These are phyloP conservation scores for Lactarius quietus DNA, from an alignment of 768 basidiomycete species.

Conservation along the genomic window DNA sequence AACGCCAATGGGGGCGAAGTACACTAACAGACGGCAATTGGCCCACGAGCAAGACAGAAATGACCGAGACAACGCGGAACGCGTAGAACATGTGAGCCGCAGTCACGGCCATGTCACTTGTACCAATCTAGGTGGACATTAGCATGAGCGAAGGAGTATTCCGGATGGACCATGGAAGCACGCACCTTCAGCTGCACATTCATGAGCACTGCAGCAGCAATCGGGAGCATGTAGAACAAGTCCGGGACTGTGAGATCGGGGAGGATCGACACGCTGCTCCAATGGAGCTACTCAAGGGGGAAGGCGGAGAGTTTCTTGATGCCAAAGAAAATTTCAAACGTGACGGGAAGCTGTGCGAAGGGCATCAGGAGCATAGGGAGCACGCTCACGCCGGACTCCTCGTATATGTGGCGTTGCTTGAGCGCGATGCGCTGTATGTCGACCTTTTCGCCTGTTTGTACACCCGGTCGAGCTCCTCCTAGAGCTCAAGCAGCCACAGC, in stretches of 20 bases:
- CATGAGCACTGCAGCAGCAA: slow-evolving; percentile 52
- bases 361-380: slow-evolving; percentile 50
- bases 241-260: slow-evolving; percentile 77
- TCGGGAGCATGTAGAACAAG: slow-evolving; percentile 71
- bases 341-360: slow-evolving; percentile 69
- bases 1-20: not conserved
- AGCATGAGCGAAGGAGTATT: not conserved
- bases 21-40: slow-evolving; percentile 63
- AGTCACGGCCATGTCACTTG: slow-evolving; percentile 41
- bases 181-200: slow-evolving; percentile 69
- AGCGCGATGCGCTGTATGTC: slow-evolving; percentile 42
- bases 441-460: slow-evolving; percentile 37
- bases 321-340: slow-evolving; percentile 81
- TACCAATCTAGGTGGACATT: slow-evolving; percentile 44
- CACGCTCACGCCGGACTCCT: slow-evolving; percentile 63
- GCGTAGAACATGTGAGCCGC: slow-evolving; percentile 25
- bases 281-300: slow-evolving; percentile 69
- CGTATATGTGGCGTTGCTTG: slow-evolving; percentile 51
- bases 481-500: slow-evolving; percentile 51
- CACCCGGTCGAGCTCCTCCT: slow-evolving; percentile 43
- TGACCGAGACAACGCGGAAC: slow-evolving; percentile 41
- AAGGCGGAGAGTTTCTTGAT: slow-evolving; percentile 65
- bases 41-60: slow-evolving; percentile 48
- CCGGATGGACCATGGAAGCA: slow-evolving; percentile 1
- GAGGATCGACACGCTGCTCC: slow-evolving; percentile 71